Conservation (phyloP, 306 rosid species). For the Cyamopsis tetragonoloba region DNA sequence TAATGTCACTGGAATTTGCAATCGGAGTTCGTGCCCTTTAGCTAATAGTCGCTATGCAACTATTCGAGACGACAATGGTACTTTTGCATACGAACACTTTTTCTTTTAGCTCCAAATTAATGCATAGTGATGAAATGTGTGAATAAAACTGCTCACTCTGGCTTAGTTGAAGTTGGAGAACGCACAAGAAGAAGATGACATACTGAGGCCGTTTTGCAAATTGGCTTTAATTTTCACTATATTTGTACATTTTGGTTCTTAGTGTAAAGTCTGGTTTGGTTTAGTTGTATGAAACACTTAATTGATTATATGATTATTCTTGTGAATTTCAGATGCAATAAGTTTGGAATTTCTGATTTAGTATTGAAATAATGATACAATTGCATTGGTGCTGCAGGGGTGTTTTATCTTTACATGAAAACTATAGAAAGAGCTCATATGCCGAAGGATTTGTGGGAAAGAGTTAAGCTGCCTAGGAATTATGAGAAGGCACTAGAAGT, state of each 20-base stretch:
- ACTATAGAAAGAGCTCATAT: constrained; percentile 93
- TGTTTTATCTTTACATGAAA: constrained; percentile 92
- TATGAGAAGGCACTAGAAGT: constrained; percentile 82
- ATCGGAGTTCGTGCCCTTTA: constrained; percentile 88
- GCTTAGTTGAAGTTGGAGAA: neutral
- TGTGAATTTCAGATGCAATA: neutral
- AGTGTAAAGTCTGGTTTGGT: constrained; percentile 3
- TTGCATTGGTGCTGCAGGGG: constrained; percentile 52
- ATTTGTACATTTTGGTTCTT: neutral
- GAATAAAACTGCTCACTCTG: neutral
- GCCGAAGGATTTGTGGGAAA: constrained; percentile 91
- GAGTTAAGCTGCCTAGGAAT: constrained; percentile 87
- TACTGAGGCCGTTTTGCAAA: neutral
- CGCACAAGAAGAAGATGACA: neutral
- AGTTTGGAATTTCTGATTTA: neutral
- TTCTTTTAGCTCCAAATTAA: neutral
- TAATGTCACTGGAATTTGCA: constrained; percentile 82
- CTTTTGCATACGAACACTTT: neutral
- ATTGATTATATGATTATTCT: neutral
- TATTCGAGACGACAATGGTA: constrained; percentile 86
- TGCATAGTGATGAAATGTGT: neutral
- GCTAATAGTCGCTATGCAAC: constrained; percentile 97
- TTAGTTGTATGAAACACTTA: neutral
- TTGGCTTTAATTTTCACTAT: neutral
- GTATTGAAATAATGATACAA: constrained; percentile 9